These are phyloP conservation scores for Phaeophleospora eucalypticola DNA, from an alignment of 2,329 filamentous ascomycete genomes.

Conservation along the genomic window DNA sequence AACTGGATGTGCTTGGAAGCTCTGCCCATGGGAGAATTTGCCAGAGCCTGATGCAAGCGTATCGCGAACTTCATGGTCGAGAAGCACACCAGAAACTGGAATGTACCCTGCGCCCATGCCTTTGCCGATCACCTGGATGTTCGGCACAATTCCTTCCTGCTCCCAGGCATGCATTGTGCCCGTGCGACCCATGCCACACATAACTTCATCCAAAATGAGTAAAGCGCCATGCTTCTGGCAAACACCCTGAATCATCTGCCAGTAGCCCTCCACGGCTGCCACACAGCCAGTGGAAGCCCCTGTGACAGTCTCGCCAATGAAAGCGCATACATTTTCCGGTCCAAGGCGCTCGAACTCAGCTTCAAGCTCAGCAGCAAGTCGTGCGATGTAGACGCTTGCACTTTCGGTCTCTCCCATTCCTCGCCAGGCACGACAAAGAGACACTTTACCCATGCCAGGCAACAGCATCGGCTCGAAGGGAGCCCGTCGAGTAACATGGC, in stretches of 20 bases:
- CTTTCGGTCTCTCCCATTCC: conserved; percentile 33
- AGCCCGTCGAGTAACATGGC: conserved; percentile 30
- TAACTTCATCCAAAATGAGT: conserved; percentile 50
- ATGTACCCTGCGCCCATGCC: conserved; percentile 59
- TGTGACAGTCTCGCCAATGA: conserved; percentile 48
- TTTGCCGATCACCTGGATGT: conserved; percentile 61
- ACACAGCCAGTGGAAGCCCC: conserved; percentile 51
- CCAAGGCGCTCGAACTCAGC: conserved; percentile 45
- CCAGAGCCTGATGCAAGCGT: conserved; percentile 39
- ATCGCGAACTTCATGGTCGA: conserved; percentile 46
- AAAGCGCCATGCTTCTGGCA: conserved; percentile 54
- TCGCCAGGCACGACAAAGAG: conserved; percentile 33
- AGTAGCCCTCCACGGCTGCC: conserved; percentile 50
- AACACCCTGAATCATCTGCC: conserved; percentile 48
- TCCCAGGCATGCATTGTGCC: conserved; percentile 28
- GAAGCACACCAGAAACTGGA: conserved; percentile 55
- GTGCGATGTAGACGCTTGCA: conserved; percentile 37
- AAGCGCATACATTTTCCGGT: conserved; percentile 45
- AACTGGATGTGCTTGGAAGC: conserved; percentile 56
- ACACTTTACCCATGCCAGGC: conserved; percentile 27
- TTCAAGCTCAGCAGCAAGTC: conserved; percentile 45
- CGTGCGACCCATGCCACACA: conserved; percentile 23
- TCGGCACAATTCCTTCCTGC: conserved; percentile 46
- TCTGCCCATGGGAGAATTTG: conserved; percentile 54
- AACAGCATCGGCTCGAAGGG: conserved; percentile 32